Evolutionary conservation across 2,329 filamentous ascomycete species (phyloP), one percentile per base, ranked within the genome.

Genomic region (Trichoderma polysporum): DNA sequence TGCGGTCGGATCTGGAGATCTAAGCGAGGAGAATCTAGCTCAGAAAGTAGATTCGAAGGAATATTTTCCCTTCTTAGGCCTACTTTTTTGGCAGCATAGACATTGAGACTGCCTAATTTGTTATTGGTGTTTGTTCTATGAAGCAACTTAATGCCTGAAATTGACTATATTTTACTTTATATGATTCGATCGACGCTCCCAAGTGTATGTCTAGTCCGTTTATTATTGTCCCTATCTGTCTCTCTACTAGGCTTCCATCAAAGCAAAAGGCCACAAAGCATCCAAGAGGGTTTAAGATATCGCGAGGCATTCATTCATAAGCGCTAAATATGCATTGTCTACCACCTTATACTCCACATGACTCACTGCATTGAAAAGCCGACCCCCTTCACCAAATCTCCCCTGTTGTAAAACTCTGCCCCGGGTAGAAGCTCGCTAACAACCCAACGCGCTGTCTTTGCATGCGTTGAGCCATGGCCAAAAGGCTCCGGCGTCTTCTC

Each of bases 401-500:
- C 86, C 33, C 81, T 80, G 67, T 84, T 80, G 68, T 81, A 85
- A 79, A 85, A 88, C 61, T 77, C 75, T 0, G 82, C 77, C 1
- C 70, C 69, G 0, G 85, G 83, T 19, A 89, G 69, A 41, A 90
- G 69, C 72, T 85, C 77, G 33, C 82, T 80, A 1, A 79, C 80
- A 25, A 89, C 84, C 86, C 86, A 90, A 68, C 86, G 79, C 15
- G 85, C 87, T n/a, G 87, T 90, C 49, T 80, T 81, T 0, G 86
- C 81, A 69, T 90, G 87, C 69, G 79, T 76, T 54, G 82, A 85
- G 0, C 86, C 86, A 63, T 86, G 78, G 0, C 86, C 86, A 71
- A 88, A 87, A 0, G 86, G 85, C 66, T 80, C 76, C 15, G 78
- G 70, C 2, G 77, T 78, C 69, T 79, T 82, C 68, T 88, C 85